Evolutionary conservation across 2,329 filamentous ascomycete genomes (phyloP), one percentile per base, ranked within the genome.

Genomic region (Didymella exigua): DNA sequence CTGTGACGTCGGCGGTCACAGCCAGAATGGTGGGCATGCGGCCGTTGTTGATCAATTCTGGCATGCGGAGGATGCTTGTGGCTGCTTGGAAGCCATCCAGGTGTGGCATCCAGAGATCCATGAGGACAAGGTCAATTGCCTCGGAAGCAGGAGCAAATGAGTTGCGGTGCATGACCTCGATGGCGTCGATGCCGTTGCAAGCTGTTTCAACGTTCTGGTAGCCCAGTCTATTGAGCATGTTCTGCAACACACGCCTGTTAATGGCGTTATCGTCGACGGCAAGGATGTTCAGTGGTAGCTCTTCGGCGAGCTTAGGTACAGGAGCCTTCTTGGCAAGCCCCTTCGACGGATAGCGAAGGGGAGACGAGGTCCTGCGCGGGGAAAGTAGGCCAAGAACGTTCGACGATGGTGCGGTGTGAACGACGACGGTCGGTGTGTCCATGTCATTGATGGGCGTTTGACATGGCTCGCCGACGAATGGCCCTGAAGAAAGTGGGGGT

Each of bases 71-170:
- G 37, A 90, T 90, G 41, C 79, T 77, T 63, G 83, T 80, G 0
- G 87, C 84, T 2, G 88, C 88, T 67, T 89, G 84, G 60, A 89
- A 90, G 1, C 88, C 88, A 66, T 90, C 87, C 79, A 90, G 86
- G 60, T 86, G 79, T 0, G 88, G 88, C 86, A 90, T 90, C 88
- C 88, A 90, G 9, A 90, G 80, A 71, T 90, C 88, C 88, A 90
- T 90, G 37, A 90, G 75, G 21, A 90, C 80, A 2, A 88, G 81
- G 63, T 89, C 83, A 52, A 89, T 83, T 36, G 74, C 71, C 16
- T 69, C 59, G 24, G 61, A 67, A 24, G 59, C 46, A 50, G 68
- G 46, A 24, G 46, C 56, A 13, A 58, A 48, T 14, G 63, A 57
- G 23, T 75, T 71, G 43, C 78, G 77, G 47, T 77, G 72, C 78